Evolutionary conservation across 768 basidiomycete genomes (phyloP).

Genomic region (Leucocoprinus leucothites): DNA sequence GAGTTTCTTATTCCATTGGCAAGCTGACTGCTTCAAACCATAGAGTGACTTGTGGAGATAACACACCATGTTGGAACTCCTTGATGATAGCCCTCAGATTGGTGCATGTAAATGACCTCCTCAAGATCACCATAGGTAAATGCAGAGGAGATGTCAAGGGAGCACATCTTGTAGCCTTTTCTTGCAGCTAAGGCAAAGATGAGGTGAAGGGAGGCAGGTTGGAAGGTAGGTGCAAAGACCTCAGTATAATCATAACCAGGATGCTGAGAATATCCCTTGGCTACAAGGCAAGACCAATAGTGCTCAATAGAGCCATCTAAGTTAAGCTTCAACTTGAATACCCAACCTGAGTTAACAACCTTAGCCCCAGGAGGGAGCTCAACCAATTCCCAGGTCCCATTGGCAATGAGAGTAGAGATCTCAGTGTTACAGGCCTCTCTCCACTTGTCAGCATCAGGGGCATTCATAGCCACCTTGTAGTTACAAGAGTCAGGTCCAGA

Average conservation of each 20-base stretch:
- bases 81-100: constrained; percentile 24
- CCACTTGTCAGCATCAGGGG: constrained; percentile 21
- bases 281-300: constrained; percentile 40
- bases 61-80: constrained; percentile 16
- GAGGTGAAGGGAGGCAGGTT: background rate
- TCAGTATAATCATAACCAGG: constrained; percentile 38
- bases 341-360: constrained; percentile 34
- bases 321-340: constrained; percentile 26
- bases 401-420: constrained; percentile 20
- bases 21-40: constrained; percentile 38
- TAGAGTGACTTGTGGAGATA: constrained; percentile 33
- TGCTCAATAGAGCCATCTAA: constrained; percentile 33
- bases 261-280: constrained; percentile 34
- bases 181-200: constrained; percentile 24
- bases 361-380: constrained; percentile 27
- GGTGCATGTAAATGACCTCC: constrained; percentile 29
- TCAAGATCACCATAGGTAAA: constrained; percentile 28
- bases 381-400: constrained; percentile 33
- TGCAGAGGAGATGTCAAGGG: constrained; percentile 30
- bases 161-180: constrained; percentile 25
- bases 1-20: constrained; percentile 34
- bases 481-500: background rate
- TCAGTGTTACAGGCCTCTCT: constrained; percentile 25
- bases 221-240: constrained; percentile 29
- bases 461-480: background rate